phyloP scores from a whole-genome alignment of 2,329 filamentous ascomycete genomes.

The Colletotrichum orchidophilum region DNA sequence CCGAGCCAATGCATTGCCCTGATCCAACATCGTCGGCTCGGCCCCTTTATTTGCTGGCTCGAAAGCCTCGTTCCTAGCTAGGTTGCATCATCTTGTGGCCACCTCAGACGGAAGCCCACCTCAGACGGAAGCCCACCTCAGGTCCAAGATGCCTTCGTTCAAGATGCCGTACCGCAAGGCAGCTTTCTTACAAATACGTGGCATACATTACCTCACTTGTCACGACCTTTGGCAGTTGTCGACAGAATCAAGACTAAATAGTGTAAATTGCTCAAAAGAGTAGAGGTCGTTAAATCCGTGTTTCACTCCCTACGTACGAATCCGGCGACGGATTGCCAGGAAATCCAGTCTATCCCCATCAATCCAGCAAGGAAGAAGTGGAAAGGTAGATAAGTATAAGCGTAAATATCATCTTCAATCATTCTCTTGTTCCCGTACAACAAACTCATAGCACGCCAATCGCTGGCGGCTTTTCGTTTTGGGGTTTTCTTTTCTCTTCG shows the following conservation, averaged over 20 bases:
- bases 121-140: neutral
- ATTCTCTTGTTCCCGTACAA: constrained; percentile 38
- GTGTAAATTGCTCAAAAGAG: neutral
- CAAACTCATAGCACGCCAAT: constrained; percentile 11
- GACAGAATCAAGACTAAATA: neutral
- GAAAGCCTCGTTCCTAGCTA: neutral
- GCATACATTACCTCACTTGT: neutral
- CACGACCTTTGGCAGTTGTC: no score
- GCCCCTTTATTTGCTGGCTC: neutral
- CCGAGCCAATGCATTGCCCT: constrained; percentile 10
- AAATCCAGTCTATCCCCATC: constrained; percentile 51
- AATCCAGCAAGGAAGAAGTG: constrained; percentile 32
- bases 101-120: neutral
- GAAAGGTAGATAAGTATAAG: constrained; percentile 23
- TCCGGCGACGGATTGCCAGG: constrained; percentile 53
- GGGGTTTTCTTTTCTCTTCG: constrained; percentile 34
- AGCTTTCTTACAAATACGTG: neutral
- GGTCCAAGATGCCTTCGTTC: neutral
- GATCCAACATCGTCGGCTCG: neutral
- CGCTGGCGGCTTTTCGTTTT: constrained; percentile 32
- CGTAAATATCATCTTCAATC: constrained; percentile 34
- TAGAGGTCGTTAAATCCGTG: neutral
- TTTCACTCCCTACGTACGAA: constrained; percentile 36
- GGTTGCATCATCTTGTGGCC: neutral
- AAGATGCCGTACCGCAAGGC: no score